These are phyloP conservation scores for Cyclotella distinguenda DNA, from an alignment of 108 stramenopile species.

Conservation along the genomic window DNA sequence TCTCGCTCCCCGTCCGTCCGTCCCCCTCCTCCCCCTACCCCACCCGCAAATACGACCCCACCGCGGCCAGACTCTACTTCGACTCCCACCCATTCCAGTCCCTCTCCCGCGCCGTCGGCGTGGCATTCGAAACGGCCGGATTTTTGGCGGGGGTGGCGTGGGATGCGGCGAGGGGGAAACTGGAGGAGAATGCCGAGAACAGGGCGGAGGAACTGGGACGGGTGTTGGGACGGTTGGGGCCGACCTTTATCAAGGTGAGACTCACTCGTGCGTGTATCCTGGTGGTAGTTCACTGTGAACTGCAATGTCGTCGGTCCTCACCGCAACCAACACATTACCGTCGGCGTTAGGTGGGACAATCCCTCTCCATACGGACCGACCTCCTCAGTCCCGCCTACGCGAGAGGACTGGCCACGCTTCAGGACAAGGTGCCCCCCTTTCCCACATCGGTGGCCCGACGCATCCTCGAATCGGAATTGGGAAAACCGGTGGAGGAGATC, in stretches of 20 bases:
- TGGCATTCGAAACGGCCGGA: slow-evolving; percentile 49
- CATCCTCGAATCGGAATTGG: slow-evolving; percentile 91
- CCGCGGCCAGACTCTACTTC: slow-evolving; percentile 63
- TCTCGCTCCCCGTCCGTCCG: slow-evolving; percentile 31
- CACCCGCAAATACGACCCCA: slow-evolving; percentile 65
- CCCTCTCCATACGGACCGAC: slow-evolving; percentile 92
- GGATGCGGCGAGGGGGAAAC: slow-evolving; percentile 39
- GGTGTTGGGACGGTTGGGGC: slow-evolving; percentile 73
- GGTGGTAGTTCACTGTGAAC: neutral
- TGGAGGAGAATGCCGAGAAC: slow-evolving; percentile 54
- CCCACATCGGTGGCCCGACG: slow-evolving; percentile 60
- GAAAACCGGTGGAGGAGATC: slow-evolving; percentile 54
- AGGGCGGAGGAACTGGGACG: slow-evolving; percentile 69
- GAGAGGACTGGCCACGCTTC: slow-evolving; percentile 76
- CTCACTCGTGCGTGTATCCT: neutral
- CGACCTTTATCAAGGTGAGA: slow-evolving; percentile 76
- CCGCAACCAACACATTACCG: neutral
- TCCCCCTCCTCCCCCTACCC: slow-evolving; percentile 65
- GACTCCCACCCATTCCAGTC: slow-evolving; percentile 46
- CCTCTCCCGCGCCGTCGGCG: slow-evolving; percentile 42
- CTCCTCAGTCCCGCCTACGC: slow-evolving; percentile 83
- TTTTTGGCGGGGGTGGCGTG: slow-evolving; percentile 43
- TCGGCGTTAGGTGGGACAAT: slow-evolving; percentile 76
- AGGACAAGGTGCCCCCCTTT: slow-evolving; percentile 91
- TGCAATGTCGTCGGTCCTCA: neutral